phyloP scores from a whole-genome alignment of 352 stramenopile genomes.

The Phytophthora boehmeriae region DNA sequence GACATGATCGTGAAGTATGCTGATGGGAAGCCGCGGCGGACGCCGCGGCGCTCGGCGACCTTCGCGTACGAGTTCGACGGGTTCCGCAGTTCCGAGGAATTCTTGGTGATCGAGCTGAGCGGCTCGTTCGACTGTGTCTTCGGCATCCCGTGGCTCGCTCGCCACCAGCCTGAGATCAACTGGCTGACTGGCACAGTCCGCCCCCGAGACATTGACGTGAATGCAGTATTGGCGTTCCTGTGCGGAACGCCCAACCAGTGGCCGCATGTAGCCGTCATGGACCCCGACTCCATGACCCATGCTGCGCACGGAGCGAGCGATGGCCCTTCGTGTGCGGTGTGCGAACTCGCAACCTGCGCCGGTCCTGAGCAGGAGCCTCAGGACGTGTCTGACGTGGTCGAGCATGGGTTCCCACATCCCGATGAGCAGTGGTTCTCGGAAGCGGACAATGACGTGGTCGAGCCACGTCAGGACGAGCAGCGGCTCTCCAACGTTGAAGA shows the following conservation, averaged over 20 bases:
- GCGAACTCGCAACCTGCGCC: conserved; percentile 2
- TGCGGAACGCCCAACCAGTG: conserved; percentile 11
- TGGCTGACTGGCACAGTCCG: conserved; percentile 22
- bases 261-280: conserved; percentile 20
- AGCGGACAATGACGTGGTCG: conserved; percentile 10
- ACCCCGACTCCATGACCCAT: conserved; percentile 13
- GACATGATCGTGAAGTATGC: no score
- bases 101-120: conserved; percentile 44
- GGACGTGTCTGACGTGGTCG: conserved; percentile 12
- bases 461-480: conserved; percentile 1
- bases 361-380: conserved; percentile 18
- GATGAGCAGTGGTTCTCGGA: conserved; percentile 17
- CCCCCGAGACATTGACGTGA: no score
- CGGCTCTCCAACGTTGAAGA: neutral
- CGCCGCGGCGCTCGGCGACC: conserved; percentile 11
- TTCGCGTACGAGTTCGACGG: conserved; percentile 30
- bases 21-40: no score
- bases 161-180: conserved; percentile 29
- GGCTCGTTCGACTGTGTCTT: no score
- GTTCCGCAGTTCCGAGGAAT: conserved; percentile 21
- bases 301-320: conserved; percentile 10
- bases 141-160: conserved; percentile 38
- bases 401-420: no score
- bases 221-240: conserved; percentile 16
- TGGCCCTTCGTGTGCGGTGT: conserved; percentile 22